Evolutionary conservation across 164 flowering plant genomes (phyloP).

Genomic region (Vitis vinifera): DNA sequence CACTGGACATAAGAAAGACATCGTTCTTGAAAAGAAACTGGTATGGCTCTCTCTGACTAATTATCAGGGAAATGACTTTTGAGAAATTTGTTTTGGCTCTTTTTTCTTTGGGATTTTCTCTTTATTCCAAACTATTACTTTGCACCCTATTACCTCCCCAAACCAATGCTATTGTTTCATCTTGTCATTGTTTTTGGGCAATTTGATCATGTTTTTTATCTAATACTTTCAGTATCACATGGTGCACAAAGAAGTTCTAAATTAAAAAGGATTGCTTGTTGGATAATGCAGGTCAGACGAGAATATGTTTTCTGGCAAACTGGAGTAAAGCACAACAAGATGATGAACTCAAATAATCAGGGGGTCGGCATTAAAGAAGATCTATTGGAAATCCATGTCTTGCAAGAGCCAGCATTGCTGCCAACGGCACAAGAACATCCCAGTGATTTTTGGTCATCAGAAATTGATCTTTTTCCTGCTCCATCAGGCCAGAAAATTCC

Average conservation of each 20-base stretch:
- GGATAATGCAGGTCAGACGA: slow-evolving; percentile 55
- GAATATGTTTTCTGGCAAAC: slow-evolving; percentile 59
- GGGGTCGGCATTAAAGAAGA: slow-evolving; percentile 3
- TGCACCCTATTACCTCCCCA: too few relatives aligned
- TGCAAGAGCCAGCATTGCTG: slow-evolving; percentile 8
- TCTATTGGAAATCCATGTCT: slow-evolving; percentile 1
- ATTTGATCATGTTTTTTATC: too few relatives aligned
- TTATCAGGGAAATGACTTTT: too few relatives aligned
- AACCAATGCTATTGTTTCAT: too few relatives aligned
- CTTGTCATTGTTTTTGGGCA: too few relatives aligned
- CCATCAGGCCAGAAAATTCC: slow-evolving; percentile 65
- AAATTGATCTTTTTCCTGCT: slow-evolving; percentile 39
- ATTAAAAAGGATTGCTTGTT: not conserved
- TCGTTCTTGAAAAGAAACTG: slow-evolving; percentile 64
- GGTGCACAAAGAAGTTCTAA: too few relatives aligned
- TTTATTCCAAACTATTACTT: too few relatives aligned
- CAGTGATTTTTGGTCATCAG: not conserved
- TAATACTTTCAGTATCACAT: too few relatives aligned
- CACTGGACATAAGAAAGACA: slow-evolving; percentile 83
- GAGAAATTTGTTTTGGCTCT: too few relatives aligned
- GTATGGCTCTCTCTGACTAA: slow-evolving; percentile 34
- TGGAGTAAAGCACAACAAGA: slow-evolving; percentile 29
- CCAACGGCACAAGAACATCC: slow-evolving; percentile 9
- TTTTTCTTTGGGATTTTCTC: too few relatives aligned
- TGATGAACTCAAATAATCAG: slow-evolving; percentile 10